Conservation (phyloP, 1,284 basidiomycete species). For the Inonotus hispidus region DNA sequence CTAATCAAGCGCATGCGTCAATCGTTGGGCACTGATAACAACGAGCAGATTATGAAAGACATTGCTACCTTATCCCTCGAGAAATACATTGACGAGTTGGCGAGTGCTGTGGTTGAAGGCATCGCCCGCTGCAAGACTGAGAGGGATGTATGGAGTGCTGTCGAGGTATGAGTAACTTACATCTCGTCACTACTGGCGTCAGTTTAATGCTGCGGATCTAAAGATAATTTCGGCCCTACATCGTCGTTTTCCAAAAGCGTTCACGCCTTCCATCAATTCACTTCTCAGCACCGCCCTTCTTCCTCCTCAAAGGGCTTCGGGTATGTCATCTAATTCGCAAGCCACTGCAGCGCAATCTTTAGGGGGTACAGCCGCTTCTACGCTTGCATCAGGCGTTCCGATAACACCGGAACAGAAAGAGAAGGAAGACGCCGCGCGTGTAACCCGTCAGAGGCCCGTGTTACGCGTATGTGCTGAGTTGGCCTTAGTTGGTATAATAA, state of each 20-base stretch:
- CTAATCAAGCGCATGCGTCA: constrained; percentile 86
- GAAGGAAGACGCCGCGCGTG: constrained; percentile 82
- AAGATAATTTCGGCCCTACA: constrained; percentile 89
- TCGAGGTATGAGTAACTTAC: constrained; percentile 60
- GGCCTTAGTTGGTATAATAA: constrained; percentile 80
- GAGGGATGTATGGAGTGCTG: constrained; percentile 86
- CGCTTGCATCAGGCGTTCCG: constrained; percentile 37
- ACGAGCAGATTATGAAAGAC: constrained; percentile 87
- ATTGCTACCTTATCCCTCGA: constrained; percentile 84
- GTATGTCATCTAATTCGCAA: constrained; percentile 8
- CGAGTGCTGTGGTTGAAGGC: constrained; percentile 83
- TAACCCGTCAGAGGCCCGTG: constrained; percentile 80
- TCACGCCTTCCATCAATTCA: constrained; percentile 69
- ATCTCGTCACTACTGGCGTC: neutral
- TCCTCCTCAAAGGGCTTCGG: constrained; percentile 48
- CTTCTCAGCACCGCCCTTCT: constrained; percentile 64
- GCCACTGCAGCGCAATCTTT: neutral
- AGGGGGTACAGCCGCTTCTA: constrained; percentile 2
- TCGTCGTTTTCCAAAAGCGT: constrained; percentile 76
- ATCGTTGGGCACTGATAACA: constrained; percentile 73
- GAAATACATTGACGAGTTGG: constrained; percentile 96
- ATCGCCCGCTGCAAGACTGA: constrained; percentile 80
- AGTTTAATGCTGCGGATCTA: constrained; percentile 13
- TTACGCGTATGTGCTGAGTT: constrained; percentile 87
- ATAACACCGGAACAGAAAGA: constrained; percentile 80